These are phyloP conservation scores for Cyberlindnera subsufficiens DNA, from an alignment of 805 yeast genomes.

Conservation along the genomic window DNA sequence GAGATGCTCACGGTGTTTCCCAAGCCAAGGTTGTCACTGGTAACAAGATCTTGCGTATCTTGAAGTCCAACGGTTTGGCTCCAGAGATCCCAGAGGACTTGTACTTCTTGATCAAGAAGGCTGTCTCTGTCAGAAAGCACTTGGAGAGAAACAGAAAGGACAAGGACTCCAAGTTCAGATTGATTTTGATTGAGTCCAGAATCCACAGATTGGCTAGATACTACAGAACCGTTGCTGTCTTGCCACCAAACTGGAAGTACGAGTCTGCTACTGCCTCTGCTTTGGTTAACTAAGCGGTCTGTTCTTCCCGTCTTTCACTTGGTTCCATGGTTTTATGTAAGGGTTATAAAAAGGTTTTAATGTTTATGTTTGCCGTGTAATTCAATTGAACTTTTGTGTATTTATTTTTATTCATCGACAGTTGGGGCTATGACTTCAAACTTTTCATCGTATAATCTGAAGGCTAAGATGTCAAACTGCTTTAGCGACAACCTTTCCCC, in stretches of 20 bases:
- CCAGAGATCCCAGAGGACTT: constrained; percentile 99
- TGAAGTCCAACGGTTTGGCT: constrained; percentile 99
- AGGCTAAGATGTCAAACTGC: constrained; percentile 15
- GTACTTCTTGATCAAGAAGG: constrained; percentile 98
- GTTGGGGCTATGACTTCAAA: constrained; percentile 13
- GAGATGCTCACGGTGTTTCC: constrained; percentile 99
- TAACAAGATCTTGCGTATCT: constrained; percentile 98
- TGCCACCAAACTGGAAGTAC: constrained; percentile 99
- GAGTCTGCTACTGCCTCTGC: constrained; percentile 99
- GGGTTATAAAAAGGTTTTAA: constrained; percentile 3
- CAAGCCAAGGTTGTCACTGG: constrained; percentile 97
- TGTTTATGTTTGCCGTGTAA: constrained; percentile 4
- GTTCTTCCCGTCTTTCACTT: constrained; percentile 15
- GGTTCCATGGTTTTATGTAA: constrained; percentile 3
- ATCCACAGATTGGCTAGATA: constrained; percentile 99
- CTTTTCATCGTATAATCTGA: constrained; percentile 17
- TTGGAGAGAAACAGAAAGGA: constrained; percentile 99
- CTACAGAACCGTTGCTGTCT: constrained; percentile 99
- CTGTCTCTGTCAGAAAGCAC: constrained; percentile 99
- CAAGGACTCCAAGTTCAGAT: constrained; percentile 99
- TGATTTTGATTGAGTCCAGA: constrained; percentile 99
- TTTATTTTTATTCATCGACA: constrained; percentile 9
- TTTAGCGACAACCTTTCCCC: constrained; percentile 6
- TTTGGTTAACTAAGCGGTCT: constrained; percentile 81
- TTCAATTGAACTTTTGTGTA: neutral